Evolutionary conservation across 257 asterid genomes (phyloP), one percentile per base, ranked within the genome.

Genomic region (Petunia axillaris): DNA sequence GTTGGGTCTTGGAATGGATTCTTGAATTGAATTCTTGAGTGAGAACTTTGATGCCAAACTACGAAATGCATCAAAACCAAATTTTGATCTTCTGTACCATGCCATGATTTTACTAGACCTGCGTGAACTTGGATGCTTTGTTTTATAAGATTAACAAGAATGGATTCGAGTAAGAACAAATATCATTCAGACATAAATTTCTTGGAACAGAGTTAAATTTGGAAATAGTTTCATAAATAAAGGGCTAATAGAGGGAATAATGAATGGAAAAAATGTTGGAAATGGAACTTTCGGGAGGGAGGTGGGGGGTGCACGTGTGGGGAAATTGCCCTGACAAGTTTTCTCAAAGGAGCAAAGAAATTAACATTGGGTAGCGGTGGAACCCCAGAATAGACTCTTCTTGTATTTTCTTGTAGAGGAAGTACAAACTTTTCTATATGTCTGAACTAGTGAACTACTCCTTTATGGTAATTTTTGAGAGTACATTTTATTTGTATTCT

Each of bases 71-170:
- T 83, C 89, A 9, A 65, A 38, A 36, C 87, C 85, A 1, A 85
- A 83, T 75, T 82, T 83, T 43, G 96, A 73, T 85, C 91, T 83
- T 85, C 89, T 86, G 78, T 81, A 88, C 95, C 93, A 93, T 57
- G 89, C 90, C 98, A 93, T 94, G 82, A n/a, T 78, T 67, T 50
- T 48, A 75, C 71, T 35, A 77, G 25, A 25, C 25, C 25, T 25
- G 25, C 25, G 25, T 25, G 25, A 25, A 25, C 25, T 25, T 25
- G 25, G 25, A 25, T 25, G 25, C 25, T 25, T 25, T 25, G 25
- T 25, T 57, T 25, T 57, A 57, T 57, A 77, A 58, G 40, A 35
- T 52, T 48, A 60, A 77, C 8, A 77, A 77, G 16, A 41, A 2
- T 16, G 67, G 40, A 44, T 0, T 5, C 0, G 38, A 68, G 41